A percentile compares a stretch with the other conserved stretches of the same genome.
These are phyloP conservation scores for Paraleonurus japonicus DNA, from an alignment of 257 asterid species.

Conservation along the genomic window DNA sequence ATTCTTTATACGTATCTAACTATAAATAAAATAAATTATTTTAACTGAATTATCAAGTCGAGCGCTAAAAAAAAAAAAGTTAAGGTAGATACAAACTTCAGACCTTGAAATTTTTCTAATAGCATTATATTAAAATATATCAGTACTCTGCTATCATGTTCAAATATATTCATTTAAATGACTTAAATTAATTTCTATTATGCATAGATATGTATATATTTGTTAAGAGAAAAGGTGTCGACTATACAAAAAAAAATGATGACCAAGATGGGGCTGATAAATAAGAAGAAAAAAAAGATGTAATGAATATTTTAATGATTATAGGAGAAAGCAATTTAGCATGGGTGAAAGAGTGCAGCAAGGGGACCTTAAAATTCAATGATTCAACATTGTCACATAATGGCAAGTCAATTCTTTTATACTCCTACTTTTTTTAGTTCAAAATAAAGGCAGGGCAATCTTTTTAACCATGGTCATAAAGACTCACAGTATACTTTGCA, in stretches of 20 bases:
- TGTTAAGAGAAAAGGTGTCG: background rate
- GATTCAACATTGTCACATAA: slow-evolving; percentile 19
- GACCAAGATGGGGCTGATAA: background rate
- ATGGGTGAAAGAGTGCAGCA: background rate
- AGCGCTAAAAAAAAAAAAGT: background rate
- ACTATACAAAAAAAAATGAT: background rate
- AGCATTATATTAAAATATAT: too few species aligned
- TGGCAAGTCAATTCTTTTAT: slow-evolving; percentile 20
- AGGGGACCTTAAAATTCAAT: slow-evolving; percentile 21
- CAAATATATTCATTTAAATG: too few species aligned
- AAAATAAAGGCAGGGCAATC: background rate
- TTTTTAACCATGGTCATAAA: background rate
- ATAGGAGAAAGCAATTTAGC: slow-evolving; percentile 13
- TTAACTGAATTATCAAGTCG: background rate
- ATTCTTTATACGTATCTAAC: too few species aligned
- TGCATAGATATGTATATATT: background rate
- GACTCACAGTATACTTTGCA: too few species aligned
- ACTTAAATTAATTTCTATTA: too few species aligned
- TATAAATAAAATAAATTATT: too few species aligned
- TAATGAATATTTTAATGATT: slow-evolving; percentile 2
- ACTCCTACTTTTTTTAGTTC: background rate
- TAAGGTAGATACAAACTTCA: too few species aligned
- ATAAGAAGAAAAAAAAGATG: background rate
- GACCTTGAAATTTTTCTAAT: too few species aligned
- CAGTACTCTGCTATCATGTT: too few species aligned